Base-by-base conservation (phyloP, 164 flowering plant species). In the Liriodendron chinense region DNA sequence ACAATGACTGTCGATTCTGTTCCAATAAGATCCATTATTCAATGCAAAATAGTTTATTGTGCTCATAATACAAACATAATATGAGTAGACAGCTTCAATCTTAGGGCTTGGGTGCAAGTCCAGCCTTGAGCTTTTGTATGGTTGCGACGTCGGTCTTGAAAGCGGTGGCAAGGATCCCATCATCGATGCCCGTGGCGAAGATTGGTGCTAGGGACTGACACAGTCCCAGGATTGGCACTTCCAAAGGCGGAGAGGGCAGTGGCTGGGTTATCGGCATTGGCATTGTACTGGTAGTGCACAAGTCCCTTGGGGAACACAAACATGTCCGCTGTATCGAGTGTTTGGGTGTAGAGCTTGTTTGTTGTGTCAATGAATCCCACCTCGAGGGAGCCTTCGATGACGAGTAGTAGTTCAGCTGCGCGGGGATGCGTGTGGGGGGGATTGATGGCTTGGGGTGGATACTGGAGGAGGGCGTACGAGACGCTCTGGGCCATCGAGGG, bases 401-500 rank as follows among this genome's bases (percentile, higher is more conserved):
- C 47, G 21, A 82, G 65, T 7, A 79, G 72, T 26, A 82, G 84
- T 78, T 83, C 87, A 2, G 87, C 74, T 0, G 85, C 63, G 9
- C 85, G 78, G 0, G 85, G 84, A 56, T 83, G 87, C n/a, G 80
- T 75, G 75, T 85, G 84, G 22, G 78, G 81, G 0, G 85, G 83
- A 68, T 84, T 80, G 28, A 80, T 62, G 3, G 69, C 1, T 5
- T 72, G 75, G 3, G 74, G 57, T 25, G 86, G 84, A 75, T 20
- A 82, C 9, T 73, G 77, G 8, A 80, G 81, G 5, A 82, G 47
- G 21, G 80, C 81, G 12, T 24, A 65, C 3, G 86, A 84, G 34
- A 80, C 83, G 22, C 86, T 80, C 57, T 84, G 84, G 1, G n/a
- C 86, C 82, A 23, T 79, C 71, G 21, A 83, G 78, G 8, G 81